Evolutionary conservation across 2,329 filamentous ascomycete species (phyloP).

Genomic region (Microcyclospora tardicrescens): DNA sequence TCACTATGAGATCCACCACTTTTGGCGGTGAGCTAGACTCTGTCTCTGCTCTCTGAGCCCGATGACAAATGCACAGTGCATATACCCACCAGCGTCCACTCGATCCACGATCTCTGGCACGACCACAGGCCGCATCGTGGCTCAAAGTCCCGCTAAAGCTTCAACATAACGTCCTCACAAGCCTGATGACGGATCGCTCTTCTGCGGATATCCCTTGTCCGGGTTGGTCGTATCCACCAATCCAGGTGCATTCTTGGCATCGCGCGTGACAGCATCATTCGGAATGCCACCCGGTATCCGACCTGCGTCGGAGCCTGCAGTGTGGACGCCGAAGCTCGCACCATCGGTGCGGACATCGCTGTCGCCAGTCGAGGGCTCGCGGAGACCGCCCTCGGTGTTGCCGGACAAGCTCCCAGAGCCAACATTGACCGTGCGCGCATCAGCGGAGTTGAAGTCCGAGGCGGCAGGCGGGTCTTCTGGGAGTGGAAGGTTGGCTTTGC

Average conservation of each 20-base stretch:
- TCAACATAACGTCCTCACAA: too few relatives aligned
- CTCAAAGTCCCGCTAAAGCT: too few relatives aligned
- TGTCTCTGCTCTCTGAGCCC: too few relatives aligned
- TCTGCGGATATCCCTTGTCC: conserved; percentile 30
- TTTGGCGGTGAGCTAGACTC: too few relatives aligned
- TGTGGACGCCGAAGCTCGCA: conserved; percentile 31
- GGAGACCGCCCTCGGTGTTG: conserved; percentile 35
- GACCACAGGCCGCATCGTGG: too few relatives aligned
- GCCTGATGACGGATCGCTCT: conserved; percentile 29
- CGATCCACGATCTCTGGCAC: too few relatives aligned
- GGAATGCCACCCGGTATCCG: conserved; percentile 45
- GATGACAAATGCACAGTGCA: too few relatives aligned
- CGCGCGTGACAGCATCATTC: conserved; percentile 45
- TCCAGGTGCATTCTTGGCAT: conserved; percentile 29
- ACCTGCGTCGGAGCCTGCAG: conserved; percentile 49
- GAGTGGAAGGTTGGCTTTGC: conserved; percentile 60
- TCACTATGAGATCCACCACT: too few relatives aligned
- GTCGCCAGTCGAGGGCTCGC: conserved; percentile 41
- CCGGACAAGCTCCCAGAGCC: conserved; percentile 44
- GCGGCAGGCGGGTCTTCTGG: conserved; percentile 63
- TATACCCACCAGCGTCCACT: too few relatives aligned
- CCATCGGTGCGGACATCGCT: conserved; percentile 38
- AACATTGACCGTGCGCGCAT: conserved; percentile 56
- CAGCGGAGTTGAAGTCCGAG: conserved; percentile 67
- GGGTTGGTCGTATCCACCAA: conserved; percentile 29